These are phyloP conservation scores for Dispira parvispora DNA, from an alignment of 192 early-diverging fungal genomes.

Conservation along the genomic window DNA sequence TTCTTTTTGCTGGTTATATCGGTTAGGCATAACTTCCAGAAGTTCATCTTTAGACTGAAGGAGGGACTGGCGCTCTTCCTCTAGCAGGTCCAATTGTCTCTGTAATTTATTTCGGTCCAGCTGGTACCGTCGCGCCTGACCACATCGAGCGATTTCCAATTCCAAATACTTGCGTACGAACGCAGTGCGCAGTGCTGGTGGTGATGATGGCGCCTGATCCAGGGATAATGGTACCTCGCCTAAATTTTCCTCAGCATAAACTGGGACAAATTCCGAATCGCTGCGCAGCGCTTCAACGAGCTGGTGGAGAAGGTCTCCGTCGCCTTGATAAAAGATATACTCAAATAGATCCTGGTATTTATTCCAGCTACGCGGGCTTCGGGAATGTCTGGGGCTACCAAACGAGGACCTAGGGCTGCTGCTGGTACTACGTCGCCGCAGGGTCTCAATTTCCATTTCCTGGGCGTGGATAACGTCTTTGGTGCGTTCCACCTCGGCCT, in stretches of 20 bases:
- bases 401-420: conserved; percentile 20
- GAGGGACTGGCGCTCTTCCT: conserved; percentile 25
- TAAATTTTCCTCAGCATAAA: not conserved
- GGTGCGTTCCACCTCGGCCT: conserved; percentile 17
- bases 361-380: conserved; percentile 15
- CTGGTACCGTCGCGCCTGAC: conserved; percentile 22
- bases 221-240: conserved; percentile 14
- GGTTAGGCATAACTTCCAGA: conserved; percentile 11
- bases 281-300: conserved; percentile 6
- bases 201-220: not conserved
- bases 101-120: conserved; percentile 23
- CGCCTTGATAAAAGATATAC: conserved; percentile 18
- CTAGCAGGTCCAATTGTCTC: conserved; percentile 22
- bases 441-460: conserved; percentile 23
- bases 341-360: not conserved
- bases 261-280: conserved; percentile 13
- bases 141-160: conserved; percentile 24
- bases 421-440: conserved; percentile 20
- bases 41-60: conserved; percentile 14
- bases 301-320: conserved; percentile 7
- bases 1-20: conserved; percentile 14
- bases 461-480: conserved; percentile 19
- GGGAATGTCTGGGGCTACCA: not conserved
- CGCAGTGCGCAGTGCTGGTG: conserved; percentile 18
- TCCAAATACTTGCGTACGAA: conserved; percentile 24